Evolutionary conservation across 108 stramenopile genomes (phyloP), one percentile per base, ranked within the genome.

Genomic region (Pseudonitzschia pungens): DNA sequence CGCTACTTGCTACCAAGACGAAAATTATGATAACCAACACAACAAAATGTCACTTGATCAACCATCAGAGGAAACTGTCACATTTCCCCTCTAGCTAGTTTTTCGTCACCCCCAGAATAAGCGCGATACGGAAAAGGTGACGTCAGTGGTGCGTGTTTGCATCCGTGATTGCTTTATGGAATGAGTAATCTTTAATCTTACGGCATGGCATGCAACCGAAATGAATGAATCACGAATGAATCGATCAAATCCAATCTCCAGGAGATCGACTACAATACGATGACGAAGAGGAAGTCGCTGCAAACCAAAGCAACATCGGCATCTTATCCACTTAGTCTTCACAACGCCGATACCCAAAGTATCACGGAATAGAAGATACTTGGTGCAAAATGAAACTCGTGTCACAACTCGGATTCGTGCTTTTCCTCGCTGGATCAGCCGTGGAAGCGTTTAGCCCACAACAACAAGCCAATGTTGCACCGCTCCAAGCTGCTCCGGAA

Each of bases 351-450:
- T 48, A 18, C 45, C 18, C 9, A 48, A 8, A 48, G 7, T 48
- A 48, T 48, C 45, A 18, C 14, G 10, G 45, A 48, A 4, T 48
- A 36, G 14, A 48, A 48, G 16, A 48, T 48, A 48, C n/a, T 48
- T 18, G 45, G 45, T 48, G 26, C 22, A 55, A 4, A 55, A 62
- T 62, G 60, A 42, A 40, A 33, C 15, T 62, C 9, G 60, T 33
- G 31, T 62, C 60, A 33, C 60, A 62, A 41, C 29, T 62, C 31
- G 60, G 60, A 62, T 12, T 62, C 15, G n/a, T 62, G 29, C 15
- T 33, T 9, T 62, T 62, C 60, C 12, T 62, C 32, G 60, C 60
- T n/a, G 36, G 33, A 62, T n/a, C 60, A 41, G 60, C 60, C 15
- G 32, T 33, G 32, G 60, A 62, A 40, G 60, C 32, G 20, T 62